Base-by-base conservation (phyloP, 306 rosid genomes). In the Glycine latifolia region DNA sequence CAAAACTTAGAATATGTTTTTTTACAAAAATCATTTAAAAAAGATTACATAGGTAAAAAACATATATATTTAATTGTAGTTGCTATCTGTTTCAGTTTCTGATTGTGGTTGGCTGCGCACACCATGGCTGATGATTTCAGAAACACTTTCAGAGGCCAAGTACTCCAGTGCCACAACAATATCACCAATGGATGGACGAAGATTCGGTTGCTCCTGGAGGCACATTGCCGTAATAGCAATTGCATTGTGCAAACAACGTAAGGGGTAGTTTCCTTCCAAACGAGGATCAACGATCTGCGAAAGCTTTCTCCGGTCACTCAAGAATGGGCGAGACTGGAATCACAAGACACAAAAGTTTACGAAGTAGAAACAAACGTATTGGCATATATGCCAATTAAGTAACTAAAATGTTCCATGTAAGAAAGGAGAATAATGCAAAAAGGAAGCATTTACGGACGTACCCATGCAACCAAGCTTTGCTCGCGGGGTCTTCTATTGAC, bases 141-240 rank as follows among this genome's bases (percentile, higher is more conserved):
- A 49, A 69, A 67, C 76, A 52, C 85, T 84, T 82, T 86, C 88
- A 48, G 95, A 84, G 15, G 87, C 87, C 82, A 91, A 67, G 79
- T 89, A 94, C 69, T 94, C 98, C 6, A 94, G 90, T 8, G 98
- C 98, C 37, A 79, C 89, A 14, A 94, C 95, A 82, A 94, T 94
- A 66, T 90, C 98, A 15, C 82, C 41, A 44, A 94, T 87, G 46
- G 73, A 86, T 49, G 98, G 98, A 47, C 97, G 94, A 48, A 88
- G 82, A 60, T 79, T 87, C 0, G 94, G 97, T 43, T 94, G 88
- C 78, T 91, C 92, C 80, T 86, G 97, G 14, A 94, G 91, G 81
- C 97, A 94, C 97, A 94, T 90, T 31, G 97, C 97, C 63, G 95
- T 90, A 15, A 90, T 73, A 69, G 93, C 93, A 83, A 94, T 83